Percentiles rank a stretch among this genome's conserved stretches.
These are phyloP conservation scores for Alternaria infectoria DNA, from an alignment of 2,329 filamentous ascomycete genomes.

Conservation along the genomic window DNA sequence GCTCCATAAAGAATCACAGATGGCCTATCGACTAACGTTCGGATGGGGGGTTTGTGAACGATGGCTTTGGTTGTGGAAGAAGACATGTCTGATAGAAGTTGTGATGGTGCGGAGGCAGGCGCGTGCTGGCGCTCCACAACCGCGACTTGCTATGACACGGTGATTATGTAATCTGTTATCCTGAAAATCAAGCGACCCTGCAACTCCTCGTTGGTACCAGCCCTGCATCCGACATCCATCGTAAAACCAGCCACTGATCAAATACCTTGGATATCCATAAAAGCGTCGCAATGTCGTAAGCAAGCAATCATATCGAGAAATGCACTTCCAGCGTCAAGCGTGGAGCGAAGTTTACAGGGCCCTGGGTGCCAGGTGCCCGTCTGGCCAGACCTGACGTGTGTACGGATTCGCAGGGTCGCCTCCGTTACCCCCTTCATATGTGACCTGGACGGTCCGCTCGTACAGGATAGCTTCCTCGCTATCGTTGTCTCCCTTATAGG, in stretches of 20 bases:
- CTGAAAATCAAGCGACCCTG: background rate
- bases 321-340: background rate
- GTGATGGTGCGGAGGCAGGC: background rate
- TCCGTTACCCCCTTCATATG: constrained; percentile 12
- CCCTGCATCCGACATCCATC: background rate
- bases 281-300: background rate
- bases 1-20: constrained; percentile 66
- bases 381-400: background rate
- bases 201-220: background rate
- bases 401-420: background rate
- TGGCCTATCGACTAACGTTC: constrained; percentile 21
- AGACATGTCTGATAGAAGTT: constrained; percentile 14
- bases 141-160: background rate
- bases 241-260: background rate
- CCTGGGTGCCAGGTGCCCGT: background rate
- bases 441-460: constrained; percentile 25
- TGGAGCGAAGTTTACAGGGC: background rate
- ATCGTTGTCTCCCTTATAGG: constrained; percentile 14
- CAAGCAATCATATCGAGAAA: background rate
- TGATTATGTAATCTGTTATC: background rate
- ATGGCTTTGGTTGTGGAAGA: constrained; percentile 12
- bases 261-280: background rate
- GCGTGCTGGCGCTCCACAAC: background rate
- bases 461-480: constrained; percentile 28
- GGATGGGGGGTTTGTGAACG: constrained; percentile 31